A percentile compares a stretch with the other conserved stretches of the same genome.
Evolutionary conservation across 805 yeast species (phyloP).

Genomic region (Candida koratica): DNA sequence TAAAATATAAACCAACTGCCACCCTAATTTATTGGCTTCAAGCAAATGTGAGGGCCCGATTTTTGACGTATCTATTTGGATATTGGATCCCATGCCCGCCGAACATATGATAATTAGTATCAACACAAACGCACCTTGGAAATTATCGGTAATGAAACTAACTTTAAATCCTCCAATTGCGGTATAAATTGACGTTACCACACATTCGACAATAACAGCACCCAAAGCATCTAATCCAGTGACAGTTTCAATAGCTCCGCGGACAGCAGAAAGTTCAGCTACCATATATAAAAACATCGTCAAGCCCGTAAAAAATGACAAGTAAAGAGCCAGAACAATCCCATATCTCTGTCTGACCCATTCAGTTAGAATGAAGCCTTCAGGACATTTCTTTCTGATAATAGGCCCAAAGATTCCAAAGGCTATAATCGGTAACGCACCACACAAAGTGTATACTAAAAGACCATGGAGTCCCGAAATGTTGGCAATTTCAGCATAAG

Average conservation of each 20-base stretch:
- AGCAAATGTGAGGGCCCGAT: slow-evolving; percentile 65
- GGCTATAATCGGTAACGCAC: slow-evolving; percentile 80
- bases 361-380: slow-evolving; percentile 87
- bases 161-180: slow-evolving; percentile 85
- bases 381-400: slow-evolving; percentile 74
- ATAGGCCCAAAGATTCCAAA: slow-evolving; percentile 82
- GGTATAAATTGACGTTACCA: slow-evolving; percentile 83
- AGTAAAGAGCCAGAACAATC: slow-evolving; percentile 60
- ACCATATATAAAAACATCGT: slow-evolving; percentile 86
- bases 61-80: slow-evolving; percentile 57
- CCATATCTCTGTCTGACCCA: slow-evolving; percentile 92
- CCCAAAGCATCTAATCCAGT: slow-evolving; percentile 79
- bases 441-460: slow-evolving; percentile 71
- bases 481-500: slow-evolving; percentile 85
- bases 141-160: slow-evolving; percentile 80
- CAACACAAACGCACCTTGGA: slow-evolving; percentile 75
- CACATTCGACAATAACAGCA: slow-evolving; percentile 79
- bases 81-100: slow-evolving; percentile 73
- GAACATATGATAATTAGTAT: slow-evolving; percentile 65
- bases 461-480: slow-evolving; percentile 84
- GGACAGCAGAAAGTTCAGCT: slow-evolving; percentile 78
- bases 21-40: slow-evolving; percentile 68
- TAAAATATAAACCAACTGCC: slow-evolving; percentile 84
- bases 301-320: slow-evolving; percentile 76
- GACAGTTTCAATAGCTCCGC: slow-evolving; percentile 69